Evolutionary conservation across 352 stramenopile genomes (phyloP).

Genomic region (Pythium brachiatum): DNA sequence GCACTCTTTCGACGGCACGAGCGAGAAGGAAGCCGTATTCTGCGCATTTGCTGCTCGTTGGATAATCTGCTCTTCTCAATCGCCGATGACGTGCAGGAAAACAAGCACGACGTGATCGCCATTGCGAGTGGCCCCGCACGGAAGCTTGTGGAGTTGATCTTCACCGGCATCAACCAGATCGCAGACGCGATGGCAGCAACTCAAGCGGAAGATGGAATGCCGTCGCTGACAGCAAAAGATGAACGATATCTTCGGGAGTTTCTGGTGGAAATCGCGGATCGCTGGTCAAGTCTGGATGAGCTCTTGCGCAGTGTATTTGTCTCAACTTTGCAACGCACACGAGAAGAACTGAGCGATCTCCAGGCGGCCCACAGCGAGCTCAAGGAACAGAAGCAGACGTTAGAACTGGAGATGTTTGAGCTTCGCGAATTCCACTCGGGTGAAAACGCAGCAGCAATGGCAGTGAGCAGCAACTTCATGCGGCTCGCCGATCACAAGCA

Average conservation of each 20-base stretch:
- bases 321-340: not conserved
- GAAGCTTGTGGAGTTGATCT: conserved; percentile 44
- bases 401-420: conserved; percentile 22
- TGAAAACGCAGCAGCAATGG: conserved; percentile 11
- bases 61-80: conserved; percentile 65
- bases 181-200: conserved; percentile 18
- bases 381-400: conserved; percentile 5
- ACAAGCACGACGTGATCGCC: conserved; percentile 41
- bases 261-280: conserved; percentile 22
- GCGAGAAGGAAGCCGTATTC: conserved; percentile 48
- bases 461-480: conserved; percentile 25
- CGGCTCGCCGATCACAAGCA: conserved; percentile 14
- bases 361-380: not conserved
- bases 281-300: conserved; percentile 15
- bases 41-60: conserved; percentile 64
- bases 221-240: conserved; percentile 23
- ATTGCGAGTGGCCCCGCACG: conserved; percentile 44
- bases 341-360: conserved; percentile 10
- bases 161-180: conserved; percentile 51
- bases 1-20: conserved; percentile 36
- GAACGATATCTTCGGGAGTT: conserved; percentile 22
- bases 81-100: conserved; percentile 36
- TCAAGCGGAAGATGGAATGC: not conserved
- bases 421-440: conserved; percentile 22
- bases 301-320: conserved; percentile 6